These are phyloP conservation scores for Xylaria acuta DNA, from an alignment of 495 filamentous ascomycete genomes.

Conservation along the genomic window DNA sequence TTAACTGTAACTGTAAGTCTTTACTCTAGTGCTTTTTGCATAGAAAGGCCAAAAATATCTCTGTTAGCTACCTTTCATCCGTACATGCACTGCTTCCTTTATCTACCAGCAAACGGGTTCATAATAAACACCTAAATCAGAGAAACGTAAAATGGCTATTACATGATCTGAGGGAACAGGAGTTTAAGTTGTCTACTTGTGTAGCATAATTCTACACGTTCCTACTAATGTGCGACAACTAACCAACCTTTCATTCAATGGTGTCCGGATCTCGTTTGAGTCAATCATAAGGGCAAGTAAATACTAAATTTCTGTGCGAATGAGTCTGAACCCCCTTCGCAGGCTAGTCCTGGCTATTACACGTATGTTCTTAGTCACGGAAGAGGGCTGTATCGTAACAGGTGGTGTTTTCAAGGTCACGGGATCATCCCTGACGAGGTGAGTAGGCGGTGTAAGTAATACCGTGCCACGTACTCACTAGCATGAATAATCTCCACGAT, in stretches of 20 bases:
- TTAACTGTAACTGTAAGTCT: neutral
- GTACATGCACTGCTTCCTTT: neutral
- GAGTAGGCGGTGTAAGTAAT: neutral
- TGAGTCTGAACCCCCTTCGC: neutral
- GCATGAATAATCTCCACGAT: neutral
- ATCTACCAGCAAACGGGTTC: neutral
- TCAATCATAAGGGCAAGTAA: neutral
- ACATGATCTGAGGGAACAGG: neutral
- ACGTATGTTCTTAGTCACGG: neutral
- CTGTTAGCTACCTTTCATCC: neutral
- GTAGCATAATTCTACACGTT: neutral
- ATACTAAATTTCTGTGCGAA: neutral
- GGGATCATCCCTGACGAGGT: neutral
- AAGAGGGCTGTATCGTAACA: too few relatives aligned
- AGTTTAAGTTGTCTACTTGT: neutral
- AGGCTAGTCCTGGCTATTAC: neutral
- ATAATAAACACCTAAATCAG: neutral
- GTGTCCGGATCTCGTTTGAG: neutral
- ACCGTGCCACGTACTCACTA: neutral
- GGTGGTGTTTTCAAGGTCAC: neutral
- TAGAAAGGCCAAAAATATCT: neutral
- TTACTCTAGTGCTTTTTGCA: neutral
- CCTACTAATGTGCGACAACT: neutral
- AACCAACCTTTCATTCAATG: neutral
- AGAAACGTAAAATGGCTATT: neutral